Evolutionary conservation across 345 rosid species (phyloP).

Genomic region (Kandelia obovata): DNA sequence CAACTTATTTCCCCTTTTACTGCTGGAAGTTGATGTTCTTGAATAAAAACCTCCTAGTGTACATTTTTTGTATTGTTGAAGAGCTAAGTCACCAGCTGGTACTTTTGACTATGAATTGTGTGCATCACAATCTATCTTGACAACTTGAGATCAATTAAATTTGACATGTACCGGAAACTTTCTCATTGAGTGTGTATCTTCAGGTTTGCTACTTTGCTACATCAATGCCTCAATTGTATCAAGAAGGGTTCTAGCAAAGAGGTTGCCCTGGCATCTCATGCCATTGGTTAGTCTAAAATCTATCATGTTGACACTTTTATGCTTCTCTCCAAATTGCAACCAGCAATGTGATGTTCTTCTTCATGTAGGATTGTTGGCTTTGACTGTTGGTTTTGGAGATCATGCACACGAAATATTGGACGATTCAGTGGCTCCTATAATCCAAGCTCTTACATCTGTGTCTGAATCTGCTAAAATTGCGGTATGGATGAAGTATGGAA

Average conservation of each 20-base stretch:
- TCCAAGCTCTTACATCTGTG: conserved; percentile 65
- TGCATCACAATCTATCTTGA: not conserved
- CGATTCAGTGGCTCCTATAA: conserved; percentile 53
- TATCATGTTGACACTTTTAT: not conserved
- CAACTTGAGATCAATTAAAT: not conserved
- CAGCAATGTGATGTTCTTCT: conserved; percentile 8
- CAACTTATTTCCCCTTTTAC: too few relatives aligned
- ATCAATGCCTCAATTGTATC: conserved; percentile 60
- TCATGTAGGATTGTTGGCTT: conserved; percentile 66
- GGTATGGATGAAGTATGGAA: conserved; percentile 30
- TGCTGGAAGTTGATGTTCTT: too few relatives aligned
- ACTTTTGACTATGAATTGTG: too few relatives aligned
- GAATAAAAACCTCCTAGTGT: too few relatives aligned
- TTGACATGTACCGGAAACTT: not conserved
- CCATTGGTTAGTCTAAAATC: conserved; percentile 49
- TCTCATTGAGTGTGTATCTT: conserved; percentile 4
- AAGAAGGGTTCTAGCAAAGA: conserved; percentile 77
- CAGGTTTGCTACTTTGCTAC: conserved; percentile 84
- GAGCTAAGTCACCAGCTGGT: too few relatives aligned
- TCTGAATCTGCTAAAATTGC: conserved; percentile 51
- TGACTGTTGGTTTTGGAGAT: conserved; percentile 69
- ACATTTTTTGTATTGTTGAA: too few relatives aligned
- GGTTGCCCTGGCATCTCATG: conserved; percentile 63
- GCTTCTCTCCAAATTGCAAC: not conserved
- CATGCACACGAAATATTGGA: conserved; percentile 63